Percentiles rank a stretch among this genome's conserved stretches.
Conservation (phyloP, 345 rosid genomes). For the Eucalyptus fibrosa region DNA sequence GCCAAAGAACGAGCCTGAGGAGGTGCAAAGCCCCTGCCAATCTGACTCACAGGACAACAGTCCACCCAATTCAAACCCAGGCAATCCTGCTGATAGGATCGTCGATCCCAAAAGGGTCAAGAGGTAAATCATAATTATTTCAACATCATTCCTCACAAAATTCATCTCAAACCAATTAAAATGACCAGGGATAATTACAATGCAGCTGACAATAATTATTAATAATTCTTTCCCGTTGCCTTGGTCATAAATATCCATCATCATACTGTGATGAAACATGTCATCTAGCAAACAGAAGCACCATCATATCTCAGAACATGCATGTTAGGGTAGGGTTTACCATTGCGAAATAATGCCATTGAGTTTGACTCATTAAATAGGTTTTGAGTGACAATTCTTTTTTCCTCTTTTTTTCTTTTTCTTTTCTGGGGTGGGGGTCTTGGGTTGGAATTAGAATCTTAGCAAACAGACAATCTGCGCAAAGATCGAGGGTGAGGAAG, state of each 20-base stretch:
- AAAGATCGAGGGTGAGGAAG: constrained; percentile 87
- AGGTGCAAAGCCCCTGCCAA: constrained; percentile 51
- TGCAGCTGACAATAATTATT: background rate
- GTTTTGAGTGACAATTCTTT: background rate
- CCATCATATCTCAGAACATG: background rate
- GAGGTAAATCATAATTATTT: constrained; percentile 31
- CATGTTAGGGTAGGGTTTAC: background rate
- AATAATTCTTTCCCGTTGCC: background rate
- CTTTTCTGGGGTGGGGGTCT: background rate
- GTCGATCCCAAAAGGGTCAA: constrained; percentile 82
- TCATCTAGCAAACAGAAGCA: background rate
- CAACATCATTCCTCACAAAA: background rate
- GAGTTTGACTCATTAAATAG: background rate
- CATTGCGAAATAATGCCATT: background rate
- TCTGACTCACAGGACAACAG: background rate
- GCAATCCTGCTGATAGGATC: constrained; percentile 26
- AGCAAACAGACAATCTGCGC: constrained; percentile 94
- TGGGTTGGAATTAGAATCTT: constrained; percentile 32
- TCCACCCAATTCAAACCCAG: background rate
- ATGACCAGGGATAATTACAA: background rate
- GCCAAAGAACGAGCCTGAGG: constrained; percentile 25
- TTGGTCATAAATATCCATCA: background rate
- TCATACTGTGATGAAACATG: background rate
- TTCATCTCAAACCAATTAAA: background rate
- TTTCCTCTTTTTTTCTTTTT: background rate